A percentile compares a stretch with the other conserved stretches of the same genome.
phyloP scores from a whole-genome alignment of 2,329 filamentous ascomycete genomes.

The Cytospora chrysosperma region DNA sequence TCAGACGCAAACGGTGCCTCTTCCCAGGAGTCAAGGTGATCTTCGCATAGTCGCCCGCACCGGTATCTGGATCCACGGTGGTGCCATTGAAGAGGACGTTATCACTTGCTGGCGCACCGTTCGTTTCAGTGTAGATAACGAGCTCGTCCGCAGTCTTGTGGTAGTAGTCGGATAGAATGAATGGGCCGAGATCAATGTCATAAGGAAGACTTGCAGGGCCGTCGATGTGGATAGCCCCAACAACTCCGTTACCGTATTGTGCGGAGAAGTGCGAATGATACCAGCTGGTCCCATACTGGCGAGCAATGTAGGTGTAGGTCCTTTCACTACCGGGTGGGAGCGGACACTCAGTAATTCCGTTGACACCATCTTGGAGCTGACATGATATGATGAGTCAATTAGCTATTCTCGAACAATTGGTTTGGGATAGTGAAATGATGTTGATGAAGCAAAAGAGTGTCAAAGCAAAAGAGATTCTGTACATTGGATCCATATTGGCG shows the following conservation, averaged over 20 bases:
- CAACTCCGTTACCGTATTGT: conserved; percentile 48
- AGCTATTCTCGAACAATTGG: background rate
- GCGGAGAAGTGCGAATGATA: conserved; percentile 50
- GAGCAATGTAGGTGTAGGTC: conserved; percentile 39
- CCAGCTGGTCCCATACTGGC: conserved; percentile 40
- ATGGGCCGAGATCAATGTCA: conserved; percentile 50
- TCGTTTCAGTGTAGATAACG: conserved; percentile 27
- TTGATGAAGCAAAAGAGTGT: too few relatives aligned
- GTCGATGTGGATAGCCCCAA: conserved; percentile 48
- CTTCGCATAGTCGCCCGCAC: conserved; percentile 33
- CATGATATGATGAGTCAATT: background rate
- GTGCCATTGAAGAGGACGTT: conserved; percentile 49
- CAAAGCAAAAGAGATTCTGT: background rate
- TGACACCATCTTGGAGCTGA: conserved; percentile 46
- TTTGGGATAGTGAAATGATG: background rate
- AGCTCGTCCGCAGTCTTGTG: conserved; percentile 35
- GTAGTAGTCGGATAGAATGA: conserved; percentile 54
- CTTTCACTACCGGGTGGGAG: conserved; percentile 37
- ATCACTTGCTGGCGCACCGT: conserved; percentile 35
- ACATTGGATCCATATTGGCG: conserved; percentile 41
- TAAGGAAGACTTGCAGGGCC: conserved; percentile 48
- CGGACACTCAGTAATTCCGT: conserved; percentile 43
- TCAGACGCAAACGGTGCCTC: conserved; percentile 49
- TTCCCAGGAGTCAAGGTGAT: conserved; percentile 43
- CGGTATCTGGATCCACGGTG: conserved; percentile 33